A percentile compares a stretch with the other conserved stretches of the same genome.
Evolutionary conservation across 805 yeast genomes (phyloP).

Genomic region (Kluyveromyces aestuarii): DNA sequence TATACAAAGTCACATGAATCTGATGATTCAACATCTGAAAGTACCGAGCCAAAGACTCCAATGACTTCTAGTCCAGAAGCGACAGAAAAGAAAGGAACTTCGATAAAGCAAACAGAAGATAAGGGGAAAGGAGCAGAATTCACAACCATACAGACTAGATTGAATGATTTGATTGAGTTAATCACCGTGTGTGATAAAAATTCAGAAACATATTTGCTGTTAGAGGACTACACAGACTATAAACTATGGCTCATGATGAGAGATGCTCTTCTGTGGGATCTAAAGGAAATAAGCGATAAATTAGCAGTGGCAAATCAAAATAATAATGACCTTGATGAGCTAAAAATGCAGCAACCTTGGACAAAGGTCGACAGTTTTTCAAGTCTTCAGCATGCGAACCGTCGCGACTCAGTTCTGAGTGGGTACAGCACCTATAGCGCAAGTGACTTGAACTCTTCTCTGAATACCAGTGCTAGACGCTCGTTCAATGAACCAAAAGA

Average conservation of each 20-base stretch:
- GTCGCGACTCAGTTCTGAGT: slow-evolving; percentile 8
- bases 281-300: slow-evolving; percentile 9
- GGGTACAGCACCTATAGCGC: slow-evolving; percentile 15
- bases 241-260: slow-evolving; percentile 27
- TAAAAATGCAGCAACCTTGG: background rate
- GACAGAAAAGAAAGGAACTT: background rate
- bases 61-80: slow-evolving; percentile 3
- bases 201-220: slow-evolving; percentile 23
- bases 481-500: slow-evolving; percentile 1
- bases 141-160: slow-evolving; percentile 6
- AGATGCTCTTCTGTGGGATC: slow-evolving; percentile 27
- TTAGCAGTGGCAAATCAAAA: background rate
- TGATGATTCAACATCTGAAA: background rate
- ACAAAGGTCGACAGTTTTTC: slow-evolving; percentile 1
- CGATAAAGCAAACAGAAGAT: background rate
- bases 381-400: background rate
- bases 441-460: slow-evolving; percentile 11
- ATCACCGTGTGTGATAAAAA: slow-evolving; percentile 25
- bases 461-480: background rate
- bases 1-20: slow-evolving; percentile 3
- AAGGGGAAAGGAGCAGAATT: background rate
- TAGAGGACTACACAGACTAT: slow-evolving; percentile 24
- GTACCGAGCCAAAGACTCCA: slow-evolving; percentile 2
- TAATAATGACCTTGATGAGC: background rate
- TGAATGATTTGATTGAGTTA: slow-evolving; percentile 19